Evolutionary conservation across 1,284 basidiomycete species (phyloP).

Genomic region (Chalciporus sp.): DNA sequence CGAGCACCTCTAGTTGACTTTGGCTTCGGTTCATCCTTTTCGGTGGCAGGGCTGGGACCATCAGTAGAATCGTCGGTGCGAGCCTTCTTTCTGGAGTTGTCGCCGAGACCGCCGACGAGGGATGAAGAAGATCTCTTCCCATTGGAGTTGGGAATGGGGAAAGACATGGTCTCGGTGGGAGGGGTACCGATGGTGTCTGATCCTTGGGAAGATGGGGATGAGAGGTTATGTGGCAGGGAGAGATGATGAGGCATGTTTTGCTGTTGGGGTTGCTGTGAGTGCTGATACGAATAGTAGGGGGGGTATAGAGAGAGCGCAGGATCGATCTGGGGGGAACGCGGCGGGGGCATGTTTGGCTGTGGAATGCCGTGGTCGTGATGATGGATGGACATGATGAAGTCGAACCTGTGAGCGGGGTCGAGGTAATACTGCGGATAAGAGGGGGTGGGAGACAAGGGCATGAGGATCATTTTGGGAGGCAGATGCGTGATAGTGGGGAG

Average conservation of each 20-base stretch:
- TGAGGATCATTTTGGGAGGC: slow-evolving; percentile 13
- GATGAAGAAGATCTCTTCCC: slow-evolving; percentile 68
- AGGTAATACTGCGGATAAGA: slow-evolving; percentile 27
- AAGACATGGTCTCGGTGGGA: slow-evolving; percentile 60
- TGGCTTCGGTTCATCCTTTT: slow-evolving; percentile 70
- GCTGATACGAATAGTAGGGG: slow-evolving; percentile 55
- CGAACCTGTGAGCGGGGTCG: slow-evolving; percentile 13
- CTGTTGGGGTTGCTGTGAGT: slow-evolving; percentile 45
- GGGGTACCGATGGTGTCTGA: slow-evolving; percentile 76
- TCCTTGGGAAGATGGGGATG: slow-evolving; percentile 73
- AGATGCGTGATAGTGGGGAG: background rate
- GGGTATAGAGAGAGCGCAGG: slow-evolving; percentile 66
- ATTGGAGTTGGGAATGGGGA: slow-evolving; percentile 51
- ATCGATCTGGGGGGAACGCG: slow-evolving; percentile 63
- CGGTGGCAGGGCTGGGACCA: slow-evolving; percentile 51
- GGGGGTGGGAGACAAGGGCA: slow-evolving; percentile 18
- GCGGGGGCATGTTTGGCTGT: slow-evolving; percentile 51
- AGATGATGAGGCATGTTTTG: slow-evolving; percentile 49
- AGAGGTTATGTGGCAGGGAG: slow-evolving; percentile 47
- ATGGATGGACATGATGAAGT: slow-evolving; percentile 38
- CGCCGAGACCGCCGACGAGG: slow-evolving; percentile 40
- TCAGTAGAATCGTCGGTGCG: slow-evolving; percentile 58
- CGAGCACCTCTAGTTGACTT: slow-evolving; percentile 87
- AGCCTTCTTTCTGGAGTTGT: slow-evolving; percentile 56
- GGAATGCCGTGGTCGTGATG: slow-evolving; percentile 41